Evolutionary conservation across 2,329 filamentous ascomycete species (phyloP).

Genomic region (Lomentospora prolificans): DNA sequence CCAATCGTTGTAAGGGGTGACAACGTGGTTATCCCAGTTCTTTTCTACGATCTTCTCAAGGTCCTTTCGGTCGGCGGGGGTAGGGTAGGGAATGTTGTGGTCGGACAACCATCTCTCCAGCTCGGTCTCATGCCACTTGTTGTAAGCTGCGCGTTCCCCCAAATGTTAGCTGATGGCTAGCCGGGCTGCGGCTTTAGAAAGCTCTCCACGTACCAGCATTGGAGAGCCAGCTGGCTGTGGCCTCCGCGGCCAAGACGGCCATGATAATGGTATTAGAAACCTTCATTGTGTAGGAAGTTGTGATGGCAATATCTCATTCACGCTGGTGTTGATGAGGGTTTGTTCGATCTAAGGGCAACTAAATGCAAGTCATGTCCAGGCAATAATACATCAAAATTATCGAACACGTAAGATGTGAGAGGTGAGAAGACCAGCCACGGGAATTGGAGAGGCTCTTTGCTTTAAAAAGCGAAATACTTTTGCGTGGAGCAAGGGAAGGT

Average conservation of each 20-base stretch:
- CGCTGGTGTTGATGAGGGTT: background rate
- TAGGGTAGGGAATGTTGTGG: conserved; percentile 83
- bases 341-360: background rate
- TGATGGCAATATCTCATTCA: background rate
- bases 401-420: background rate
- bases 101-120: conserved; percentile 95
- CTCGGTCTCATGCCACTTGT: conserved; percentile 98
- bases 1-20: conserved; percentile 69
- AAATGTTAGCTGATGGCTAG: background rate
- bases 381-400: background rate
- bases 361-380: background rate
- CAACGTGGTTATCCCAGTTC: conserved; percentile 76
- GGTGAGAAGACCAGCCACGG: background rate
- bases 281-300: background rate
- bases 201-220: conserved; percentile 8
- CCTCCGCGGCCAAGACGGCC: conserved; percentile 5
- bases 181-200: background rate
- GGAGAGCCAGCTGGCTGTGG: background rate
- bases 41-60: conserved; percentile 82
- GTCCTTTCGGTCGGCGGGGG: conserved; percentile 82
- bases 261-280: conserved; percentile 5
- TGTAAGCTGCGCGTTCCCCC: conserved; percentile 59
- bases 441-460: background rate
- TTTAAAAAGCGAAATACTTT: background rate
- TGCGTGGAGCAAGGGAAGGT: background rate